Evolutionary conservation across 768 basidiomycete genomes (phyloP), one percentile per base, ranked within the genome.

Genomic region (Rickenella mellea): DNA sequence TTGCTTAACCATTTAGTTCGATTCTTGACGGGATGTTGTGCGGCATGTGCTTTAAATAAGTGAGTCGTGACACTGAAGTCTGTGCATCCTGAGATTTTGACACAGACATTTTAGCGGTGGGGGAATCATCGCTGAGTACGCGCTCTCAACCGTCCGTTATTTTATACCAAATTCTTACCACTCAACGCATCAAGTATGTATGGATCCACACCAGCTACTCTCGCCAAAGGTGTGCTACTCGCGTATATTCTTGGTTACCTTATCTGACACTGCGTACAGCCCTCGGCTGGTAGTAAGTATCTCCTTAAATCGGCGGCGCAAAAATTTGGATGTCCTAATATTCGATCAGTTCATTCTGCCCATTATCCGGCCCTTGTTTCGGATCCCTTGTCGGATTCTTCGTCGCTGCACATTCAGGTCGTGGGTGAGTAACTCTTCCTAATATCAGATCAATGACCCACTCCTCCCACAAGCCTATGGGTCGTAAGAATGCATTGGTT

Each of bases 361-460:
- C 42, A 2, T 39, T 51, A 1, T 50, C 50, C 1, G 50, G 50
- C 2, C 53, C 53, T 1, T 49, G 48, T 33, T 44, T 51, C 26
- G 53, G 50, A 9, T 46, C 44, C 12, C 35, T 54, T 9, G 38
- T 54, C 12, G 53, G 53, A n/a, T 54, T 54, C 41, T 51, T 54
- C 38, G 43, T 54, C 19, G 53, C 51, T 5, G 50, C 46, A 2
- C 17, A 48, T 32, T 39, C 47, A 5, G 40, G 39, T 12, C 30
- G 28, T 6, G 43, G 29, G 50, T 49, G 31, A 22, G 51, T 38
- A 19, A 19, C 10, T 5, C 14, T n/a, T 39, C 38, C 5, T 27
- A n/a, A 12, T n/a, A 4, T 28, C 4, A 14, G 21, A 12, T 14
- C 6, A 12, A 27, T 21, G 5, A 12, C 25, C 31, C 6, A n/a